Base-by-base conservation (phyloP, 2,329 filamentous ascomycete species). In the Aspergillus neoniger region DNA sequence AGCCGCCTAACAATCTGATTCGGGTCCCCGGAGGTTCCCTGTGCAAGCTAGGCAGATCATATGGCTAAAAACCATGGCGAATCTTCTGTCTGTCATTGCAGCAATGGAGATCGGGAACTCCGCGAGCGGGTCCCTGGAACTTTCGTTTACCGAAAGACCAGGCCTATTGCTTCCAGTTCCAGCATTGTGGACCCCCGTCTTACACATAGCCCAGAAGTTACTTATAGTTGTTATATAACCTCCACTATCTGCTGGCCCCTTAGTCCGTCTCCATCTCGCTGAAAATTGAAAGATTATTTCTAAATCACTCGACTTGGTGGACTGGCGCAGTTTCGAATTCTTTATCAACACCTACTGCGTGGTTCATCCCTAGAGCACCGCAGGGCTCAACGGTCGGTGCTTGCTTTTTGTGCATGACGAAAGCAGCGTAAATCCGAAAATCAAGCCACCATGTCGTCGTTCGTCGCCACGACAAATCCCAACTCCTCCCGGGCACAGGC, bases 391-490 rank as follows among this genome's bases (percentile, higher is more conserved):
- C 14, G 17, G 25, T 43, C 41, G 17, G 19, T 23, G 8, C 41
- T 39, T 36, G 23, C 32, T 39, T 21, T 41, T 14, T 28, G 39
- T 52, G 23, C 10, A 52, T 51, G 38, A 58, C 5, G 10, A 58
- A 8, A 25, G 17, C 15, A 25, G 15, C n/a, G 19, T 23, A n/a
- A 44, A 14, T 21, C 10, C 19, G 15, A 19, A 12, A 14, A 23
- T 30, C 14, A 14, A 21, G 21, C 15, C 48, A 63, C n/a, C 32
- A 65, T 65, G 63, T 62, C 63, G 63, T 62, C 63, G 36, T 56
- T 65, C 23, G 21, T 63, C 19, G 61, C 59, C 36, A 56, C 59
- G 15, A 55, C 63, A 17, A 43, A 49, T 21, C 57, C 61, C 7
- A 65, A 59, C 36, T 30, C 60, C 12, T 43, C 57, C 7, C 61